Evolutionary conservation across 1,284 basidiomycete genomes (phyloP).

Genomic region (Leccinum subfulvum): DNA sequence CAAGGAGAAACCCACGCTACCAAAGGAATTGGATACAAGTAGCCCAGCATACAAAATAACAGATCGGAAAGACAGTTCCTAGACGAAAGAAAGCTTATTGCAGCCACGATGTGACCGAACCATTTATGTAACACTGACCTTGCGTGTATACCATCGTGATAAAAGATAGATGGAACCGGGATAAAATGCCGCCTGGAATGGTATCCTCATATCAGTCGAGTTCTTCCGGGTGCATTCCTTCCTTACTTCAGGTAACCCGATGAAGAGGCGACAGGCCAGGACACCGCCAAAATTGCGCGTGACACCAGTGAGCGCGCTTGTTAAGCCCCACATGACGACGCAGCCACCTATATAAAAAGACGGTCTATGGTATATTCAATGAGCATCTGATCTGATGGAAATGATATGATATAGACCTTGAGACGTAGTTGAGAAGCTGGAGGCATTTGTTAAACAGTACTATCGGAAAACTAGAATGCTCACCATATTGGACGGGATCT

Average conservation of each 20-base stretch:
- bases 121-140: conserved; percentile 34
- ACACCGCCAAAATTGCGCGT: background rate
- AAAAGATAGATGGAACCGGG: conserved; percentile 60
- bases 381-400: background rate
- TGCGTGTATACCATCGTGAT: conserved; percentile 65
- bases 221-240: background rate
- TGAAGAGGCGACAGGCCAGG: conserved; percentile 3
- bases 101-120: background rate
- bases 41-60: conserved; percentile 70
- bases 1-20: conserved; percentile 44
- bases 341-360: background rate
- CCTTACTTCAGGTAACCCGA: conserved; percentile 35
- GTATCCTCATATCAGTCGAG: background rate
- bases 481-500: conserved; percentile 50
- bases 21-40: conserved; percentile 74
- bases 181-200: conserved; percentile 53
- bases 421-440: conserved; percentile 19
- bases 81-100: background rate
- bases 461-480: conserved; percentile 7
- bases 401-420: background rate
- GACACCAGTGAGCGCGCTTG: conserved; percentile 1
- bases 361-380: background rate
- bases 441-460: background rate
- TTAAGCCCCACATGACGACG: conserved; percentile 1
- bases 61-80: conserved; percentile 68